phyloP scores from a whole-genome alignment of 306 rosid genomes.

The Cicer arietinum region DNA sequence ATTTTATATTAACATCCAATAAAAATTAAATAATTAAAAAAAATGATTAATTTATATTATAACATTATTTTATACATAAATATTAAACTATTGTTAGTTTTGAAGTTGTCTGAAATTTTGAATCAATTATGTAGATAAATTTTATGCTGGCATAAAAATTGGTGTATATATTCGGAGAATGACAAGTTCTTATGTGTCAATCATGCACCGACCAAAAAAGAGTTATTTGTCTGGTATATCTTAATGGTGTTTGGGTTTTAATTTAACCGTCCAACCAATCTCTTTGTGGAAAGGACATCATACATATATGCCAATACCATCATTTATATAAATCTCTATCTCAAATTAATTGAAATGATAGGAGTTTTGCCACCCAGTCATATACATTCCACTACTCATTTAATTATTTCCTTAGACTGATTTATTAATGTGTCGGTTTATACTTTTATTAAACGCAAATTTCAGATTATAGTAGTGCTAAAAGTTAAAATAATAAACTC shows the following conservation, averaged over 20 bases:
- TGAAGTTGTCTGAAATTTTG: no score
- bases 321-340: background rate
- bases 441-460: no score
- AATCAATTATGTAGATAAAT: no score
- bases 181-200: constrained; percentile 39
- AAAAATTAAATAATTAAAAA: no score
- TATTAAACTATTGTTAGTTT: no score
- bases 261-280: constrained; percentile 57
- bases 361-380: background rate
- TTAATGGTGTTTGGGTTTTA: background rate
- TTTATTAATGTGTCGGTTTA: background rate
- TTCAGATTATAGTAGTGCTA: no score
- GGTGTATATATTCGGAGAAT: background rate
- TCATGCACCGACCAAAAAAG: constrained; percentile 55
- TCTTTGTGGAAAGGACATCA: background rate
- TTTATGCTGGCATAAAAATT: no score
- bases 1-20: no score
- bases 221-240: constrained; percentile 38
- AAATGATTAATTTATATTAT: no score
- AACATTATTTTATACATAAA: no score
- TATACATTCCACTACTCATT: background rate
- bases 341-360: background rate
- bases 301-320: constrained; percentile 30
- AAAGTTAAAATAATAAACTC: no score
- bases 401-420: background rate